These are phyloP conservation scores for Tylopilus plumbeoviolaceoides DNA, from an alignment of 768 basidiomycete species.

Conservation along the genomic window DNA sequence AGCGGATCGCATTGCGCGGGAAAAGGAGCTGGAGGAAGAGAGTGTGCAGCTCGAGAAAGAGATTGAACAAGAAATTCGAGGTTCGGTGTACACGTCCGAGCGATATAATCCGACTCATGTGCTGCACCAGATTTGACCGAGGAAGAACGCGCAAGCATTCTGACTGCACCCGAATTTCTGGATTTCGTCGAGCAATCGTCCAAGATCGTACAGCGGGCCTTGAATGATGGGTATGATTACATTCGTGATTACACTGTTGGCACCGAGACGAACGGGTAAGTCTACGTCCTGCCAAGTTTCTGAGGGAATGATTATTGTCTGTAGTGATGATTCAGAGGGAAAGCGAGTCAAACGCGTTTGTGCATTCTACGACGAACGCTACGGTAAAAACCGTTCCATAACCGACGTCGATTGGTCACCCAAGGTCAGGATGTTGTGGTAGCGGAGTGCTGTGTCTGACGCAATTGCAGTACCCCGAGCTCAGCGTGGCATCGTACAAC, in stretches of 20 bases:
- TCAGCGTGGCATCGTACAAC: conserved; percentile 95
- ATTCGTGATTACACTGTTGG: conserved; percentile 95
- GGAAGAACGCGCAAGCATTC: conserved; percentile 77
- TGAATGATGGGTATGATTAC: conserved; percentile 96
- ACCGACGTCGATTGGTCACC: conserved; percentile 98
- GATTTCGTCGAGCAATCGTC: conserved; percentile 94
- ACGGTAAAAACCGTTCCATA: conserved; percentile 89
- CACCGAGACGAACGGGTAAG: conserved; percentile 78
- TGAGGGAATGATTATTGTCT: conserved; percentile 5
- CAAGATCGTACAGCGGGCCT: conserved; percentile 90
- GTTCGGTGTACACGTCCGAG: conserved; percentile 31
- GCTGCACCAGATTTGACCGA: conserved; percentile 67
- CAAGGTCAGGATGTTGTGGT: conserved; percentile 53
- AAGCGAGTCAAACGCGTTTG: conserved; percentile 90
- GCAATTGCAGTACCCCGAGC: conserved; percentile 77
- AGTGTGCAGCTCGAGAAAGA: conserved; percentile 80
- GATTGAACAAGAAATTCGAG: conserved; percentile 83
- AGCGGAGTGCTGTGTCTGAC: background rate
- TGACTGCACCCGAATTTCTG: conserved; percentile 85
- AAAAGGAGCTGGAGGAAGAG: conserved; percentile 79
- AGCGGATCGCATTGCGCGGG: conserved; percentile 61
- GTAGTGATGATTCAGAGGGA: conserved; percentile 87
- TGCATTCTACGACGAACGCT: conserved; percentile 87
- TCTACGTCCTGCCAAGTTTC: conserved; percentile 8
- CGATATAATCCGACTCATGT: background rate